Evolutionary conservation across 1,284 basidiomycete genomes (phyloP).

Genomic region (Ceratobasidium sp.): DNA sequence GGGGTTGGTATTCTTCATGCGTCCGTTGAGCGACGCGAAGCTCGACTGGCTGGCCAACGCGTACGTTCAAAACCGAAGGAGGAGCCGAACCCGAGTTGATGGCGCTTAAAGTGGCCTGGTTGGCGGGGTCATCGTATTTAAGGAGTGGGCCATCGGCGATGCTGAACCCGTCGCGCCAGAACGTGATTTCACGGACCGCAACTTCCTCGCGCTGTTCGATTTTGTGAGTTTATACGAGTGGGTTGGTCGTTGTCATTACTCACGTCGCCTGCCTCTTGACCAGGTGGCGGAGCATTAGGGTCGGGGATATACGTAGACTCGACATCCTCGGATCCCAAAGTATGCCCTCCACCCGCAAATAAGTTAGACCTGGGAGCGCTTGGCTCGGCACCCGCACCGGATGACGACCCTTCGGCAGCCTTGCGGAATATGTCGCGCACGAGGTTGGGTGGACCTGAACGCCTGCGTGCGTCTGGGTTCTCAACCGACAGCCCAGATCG

Average conservation of each 20-base stretch:
- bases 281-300: slow-evolving; percentile 53
- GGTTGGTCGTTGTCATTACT: not conserved
- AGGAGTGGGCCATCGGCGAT: slow-evolving; percentile 89
- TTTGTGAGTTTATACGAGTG: slow-evolving; percentile 47
- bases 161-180: slow-evolving; percentile 95
- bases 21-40: slow-evolving; percentile 79
- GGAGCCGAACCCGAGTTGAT: slow-evolving; percentile 88
- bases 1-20: slow-evolving; percentile 73
- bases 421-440: slow-evolving; percentile 83
- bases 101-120: slow-evolving; percentile 74
- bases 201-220: slow-evolving; percentile 59
- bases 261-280: slow-evolving; percentile 44
- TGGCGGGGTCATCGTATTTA: slow-evolving; percentile 82
- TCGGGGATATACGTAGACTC: slow-evolving; percentile 77
- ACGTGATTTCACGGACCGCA: slow-evolving; percentile 80
- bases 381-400: slow-evolving; percentile 46
- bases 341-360: slow-evolving; percentile 79
- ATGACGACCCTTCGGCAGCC: slow-evolving; percentile 70
- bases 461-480: slow-evolving; percentile 69
- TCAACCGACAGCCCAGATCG: slow-evolving; percentile 75
- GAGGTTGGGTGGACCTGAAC: slow-evolving; percentile 65
- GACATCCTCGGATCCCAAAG: slow-evolving; percentile 84
- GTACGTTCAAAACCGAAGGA: slow-evolving; percentile 76
- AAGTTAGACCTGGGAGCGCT: slow-evolving; percentile 49
- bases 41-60: slow-evolving; percentile 83